Evolutionary conservation across 1,284 basidiomycete genomes (phyloP), one percentile per base, ranked within the genome.

Genomic region (Golubevia sp.): DNA sequence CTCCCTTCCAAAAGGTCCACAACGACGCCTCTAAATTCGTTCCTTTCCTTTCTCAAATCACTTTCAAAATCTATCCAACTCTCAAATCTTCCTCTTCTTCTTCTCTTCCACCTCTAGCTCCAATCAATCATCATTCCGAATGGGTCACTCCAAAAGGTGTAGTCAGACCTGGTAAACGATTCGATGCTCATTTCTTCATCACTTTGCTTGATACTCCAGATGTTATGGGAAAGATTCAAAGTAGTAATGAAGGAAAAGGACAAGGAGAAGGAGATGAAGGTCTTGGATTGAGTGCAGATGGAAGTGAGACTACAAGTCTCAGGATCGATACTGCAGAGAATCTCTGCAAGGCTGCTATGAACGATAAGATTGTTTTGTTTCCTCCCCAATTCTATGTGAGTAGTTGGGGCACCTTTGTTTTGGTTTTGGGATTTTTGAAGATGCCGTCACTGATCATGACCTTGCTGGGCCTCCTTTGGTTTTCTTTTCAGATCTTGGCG

Each of bases 131-230:
- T 58, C 63, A 76, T 55, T 71, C 71, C 21, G 71, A 76, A 63
- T 79, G 76, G 76, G 70, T 79, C 59, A 79, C 76, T 3, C 76
- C 76, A 0, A 55, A 69, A n/a, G 56, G 69, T 34, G 68, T 79
- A 26, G 70, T 77, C 3, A 63, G 76, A 2, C 76, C 76, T 0
- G 75, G 71, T 2, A 79, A 79, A 49, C 68, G 76, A 18, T 79
- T 79, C 66, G 73, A 77, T 49, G 71, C 76, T 2, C 76, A 77
- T 60, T 79, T 79, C 44, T 76, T 77, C 61, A 60, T 79, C 55
- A 79, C 76, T 11, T 59, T 68, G 0, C 67, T 79, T 44, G 76
- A 79, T 48, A 58, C 49, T 2, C 58, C 61, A 2, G 69, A 77
- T 24, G 68, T 67, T 2, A 66, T 77, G 34, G 73, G 70, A 1